Evolutionary conservation across 2,329 filamentous ascomycete species (phyloP), one percentile per base, ranked within the genome.

Genomic region (Pestalotiopsis sp.): DNA sequence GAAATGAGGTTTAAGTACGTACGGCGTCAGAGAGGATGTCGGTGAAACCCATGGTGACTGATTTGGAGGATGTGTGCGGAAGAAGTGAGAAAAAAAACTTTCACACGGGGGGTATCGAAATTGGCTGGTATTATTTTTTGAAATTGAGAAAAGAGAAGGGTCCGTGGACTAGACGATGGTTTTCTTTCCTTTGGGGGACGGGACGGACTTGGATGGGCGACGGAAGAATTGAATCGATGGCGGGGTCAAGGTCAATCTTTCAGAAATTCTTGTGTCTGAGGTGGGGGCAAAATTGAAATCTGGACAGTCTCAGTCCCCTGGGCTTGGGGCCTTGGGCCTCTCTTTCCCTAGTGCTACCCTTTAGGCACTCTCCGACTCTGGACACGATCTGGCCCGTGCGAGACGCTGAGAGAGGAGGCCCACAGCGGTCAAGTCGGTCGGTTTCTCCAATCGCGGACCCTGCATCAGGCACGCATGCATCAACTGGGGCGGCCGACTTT

Each of bases 21-120:
- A 69, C 87, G 76, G 85, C 81, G 72, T 88, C 87, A 79, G 84
- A 84, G 74, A 86, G 79, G 73, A 90, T 82, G 80, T 90, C 87
- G 78, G 83, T 83, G 84, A 90, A 90, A 79, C 87, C 87, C 87
- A 90, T 90, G 73, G 75, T 86, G 73, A 71, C 70, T 68, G 71
- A 58, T 69, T 66, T 45, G 25, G 36, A 36, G 25, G 20, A 55
- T 27, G 52, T 60, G 60, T 60, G n/a, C n/a, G 17, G 17, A 3
- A 52, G 20, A 20, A 52, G 45, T 13, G 63, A 65, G 45, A 49
- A 60, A 57, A 49, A 60, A 65, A 65, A 36, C n/a, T 57, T 57
- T 55, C 27, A 36, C 64, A 60, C 31, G 31, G 31, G 31, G 64
- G 64, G 55, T 66, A 66, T 66, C 55, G 52, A 45, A 23, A 45